These are phyloP conservation scores for Ganoderma multipileum DNA, from an alignment of 1,284 basidiomycete genomes.

Conservation along the genomic window DNA sequence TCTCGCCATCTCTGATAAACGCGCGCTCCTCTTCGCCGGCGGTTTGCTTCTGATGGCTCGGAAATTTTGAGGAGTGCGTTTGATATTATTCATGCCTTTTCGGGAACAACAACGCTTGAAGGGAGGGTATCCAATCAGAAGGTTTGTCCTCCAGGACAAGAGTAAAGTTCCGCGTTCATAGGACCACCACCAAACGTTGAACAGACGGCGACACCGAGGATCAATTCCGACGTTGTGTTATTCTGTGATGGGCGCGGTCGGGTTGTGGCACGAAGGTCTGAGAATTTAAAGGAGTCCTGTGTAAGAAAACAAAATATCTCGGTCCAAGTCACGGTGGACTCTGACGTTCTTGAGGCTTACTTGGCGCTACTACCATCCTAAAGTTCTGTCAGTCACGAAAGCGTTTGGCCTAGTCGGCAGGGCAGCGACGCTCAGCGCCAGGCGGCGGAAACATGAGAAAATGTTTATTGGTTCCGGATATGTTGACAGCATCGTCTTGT, in stretches of 20 bases:
- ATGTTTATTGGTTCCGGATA: not conserved
- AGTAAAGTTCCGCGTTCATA: not conserved
- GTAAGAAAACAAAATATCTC: not conserved
- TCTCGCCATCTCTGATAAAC: not conserved
- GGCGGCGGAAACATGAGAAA: not conserved
- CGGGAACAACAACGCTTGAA: not conserved
- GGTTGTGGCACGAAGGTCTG: not conserved
- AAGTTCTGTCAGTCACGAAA: not conserved
- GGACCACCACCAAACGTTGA: not conserved
- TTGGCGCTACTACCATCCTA: not conserved
- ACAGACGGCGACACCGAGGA: not conserved
- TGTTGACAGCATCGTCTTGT: not conserved
- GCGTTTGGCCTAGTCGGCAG: not conserved
- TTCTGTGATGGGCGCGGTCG: not conserved
- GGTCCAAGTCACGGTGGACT: not conserved
- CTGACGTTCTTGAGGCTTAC: not conserved
- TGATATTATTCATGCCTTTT: not conserved
- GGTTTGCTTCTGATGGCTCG: not conserved
- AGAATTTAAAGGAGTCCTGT: too few relatives aligned
- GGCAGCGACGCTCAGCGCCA: not conserved
- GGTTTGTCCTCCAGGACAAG: not conserved
- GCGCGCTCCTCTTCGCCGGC: not conserved
- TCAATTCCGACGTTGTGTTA: not conserved
- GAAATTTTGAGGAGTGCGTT: not conserved
- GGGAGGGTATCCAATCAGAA: too few relatives aligned